Conservation (phyloP, 2,329 filamentous ascomycete genomes). For the Acrocalymma vagum region DNA sequence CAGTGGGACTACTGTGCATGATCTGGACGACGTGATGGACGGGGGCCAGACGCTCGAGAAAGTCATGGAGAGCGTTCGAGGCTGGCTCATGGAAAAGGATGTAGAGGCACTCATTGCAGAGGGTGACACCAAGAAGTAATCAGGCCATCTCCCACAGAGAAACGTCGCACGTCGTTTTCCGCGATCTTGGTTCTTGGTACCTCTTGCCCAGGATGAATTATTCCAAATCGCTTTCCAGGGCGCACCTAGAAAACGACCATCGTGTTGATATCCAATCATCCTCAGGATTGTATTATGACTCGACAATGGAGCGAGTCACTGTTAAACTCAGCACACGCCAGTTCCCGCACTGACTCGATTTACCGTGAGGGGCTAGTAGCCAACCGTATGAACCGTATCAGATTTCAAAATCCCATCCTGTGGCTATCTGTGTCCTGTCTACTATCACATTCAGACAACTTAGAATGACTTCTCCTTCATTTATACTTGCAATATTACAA, state of each 20-base stretch:
- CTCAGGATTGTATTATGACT: too few species aligned
- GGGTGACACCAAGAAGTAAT: conserved; percentile 34
- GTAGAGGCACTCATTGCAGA: conserved; percentile 71
- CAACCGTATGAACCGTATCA: too few species aligned
- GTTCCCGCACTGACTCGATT: too few species aligned
- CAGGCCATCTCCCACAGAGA: background rate
- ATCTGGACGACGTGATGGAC: conserved; percentile 80
- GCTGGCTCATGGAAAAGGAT: conserved; percentile 79
- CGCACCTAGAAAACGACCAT: background rate
- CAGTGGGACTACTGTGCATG: conserved; percentile 79
- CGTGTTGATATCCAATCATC: background rate
- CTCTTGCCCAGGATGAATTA: conserved; percentile 4
- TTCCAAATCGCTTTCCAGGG: conserved; percentile 4
- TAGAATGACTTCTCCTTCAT: too few species aligned
- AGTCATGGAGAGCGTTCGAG: conserved; percentile 79
- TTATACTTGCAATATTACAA: too few species aligned
- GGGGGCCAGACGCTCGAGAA: conserved; percentile 77
- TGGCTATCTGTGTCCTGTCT: too few species aligned
- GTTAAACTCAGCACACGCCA: too few species aligned
- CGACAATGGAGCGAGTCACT: too few species aligned
- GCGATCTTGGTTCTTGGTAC: background rate
- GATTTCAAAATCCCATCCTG: too few species aligned
- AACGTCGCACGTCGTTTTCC: too few species aligned
- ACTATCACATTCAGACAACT: too few species aligned
- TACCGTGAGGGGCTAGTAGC: too few species aligned